Base-by-base conservation (phyloP, 2,329 filamentous ascomycete genomes). In the Cladosporium velox region DNA sequence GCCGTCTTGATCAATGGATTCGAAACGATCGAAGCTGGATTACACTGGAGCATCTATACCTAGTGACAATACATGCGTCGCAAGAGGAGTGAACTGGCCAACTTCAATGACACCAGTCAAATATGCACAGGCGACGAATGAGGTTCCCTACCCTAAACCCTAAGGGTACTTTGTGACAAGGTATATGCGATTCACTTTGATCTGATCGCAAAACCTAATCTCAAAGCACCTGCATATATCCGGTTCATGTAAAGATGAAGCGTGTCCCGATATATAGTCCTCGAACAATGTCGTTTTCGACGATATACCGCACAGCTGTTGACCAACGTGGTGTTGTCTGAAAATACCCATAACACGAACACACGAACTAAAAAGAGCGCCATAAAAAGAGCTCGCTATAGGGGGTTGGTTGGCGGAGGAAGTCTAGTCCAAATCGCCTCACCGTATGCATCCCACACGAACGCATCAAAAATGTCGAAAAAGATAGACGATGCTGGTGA, bases 401-500 rank as follows among this genome's bases (percentile, higher is more conserved):
- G 14, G 34, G 34, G 34, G 12, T 14, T 14, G 34, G 12, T 8
- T 14, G 34, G 34, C 12, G 34, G 34, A 35, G 3, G 12, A 14
- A 14, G 12, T 35, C 12, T 8, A 4, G 4, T 4, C 11, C 12
- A 8, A 35, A 11, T 41, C 35, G 34, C 34, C 15, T 41, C 5
- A 15, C 7, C 35, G 4, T 7, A 18, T 44, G 38, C 38, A 21
- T 2, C 38, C 38, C 7, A 10, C 7, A 8, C 5, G 2, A 1
- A n/a, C 7, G 18, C 38, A 57, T n/a, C 15, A 52, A 35, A 51
- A 51, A 11, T 1, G 1, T 30, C 15, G 21, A 52, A 63, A 63
- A 54, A n/a, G n/a, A 30, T 38, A 15, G 34, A 38, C 60, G 47
- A 55, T 63, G 49, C 49, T 63, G 60, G 60, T 63, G 35, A 63